phyloP scores from a whole-genome alignment of 345 rosid genomes.

The Brassica cretica region DNA sequence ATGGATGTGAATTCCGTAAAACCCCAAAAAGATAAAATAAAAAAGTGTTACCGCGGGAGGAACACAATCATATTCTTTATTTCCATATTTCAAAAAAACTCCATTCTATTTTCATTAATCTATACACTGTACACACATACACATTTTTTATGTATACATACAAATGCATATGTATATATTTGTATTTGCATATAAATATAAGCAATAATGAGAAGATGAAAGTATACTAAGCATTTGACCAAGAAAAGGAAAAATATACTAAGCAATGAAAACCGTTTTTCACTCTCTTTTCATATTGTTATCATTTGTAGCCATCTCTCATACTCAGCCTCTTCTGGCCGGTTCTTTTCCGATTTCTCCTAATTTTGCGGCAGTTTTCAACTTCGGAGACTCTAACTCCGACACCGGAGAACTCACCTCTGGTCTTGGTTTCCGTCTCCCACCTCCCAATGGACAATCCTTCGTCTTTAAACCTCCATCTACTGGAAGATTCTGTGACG shows the following conservation, averaged over 20 bases:
- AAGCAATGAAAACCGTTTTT: slow-evolving; percentile 11
- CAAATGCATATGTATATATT: background rate
- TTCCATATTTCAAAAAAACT: slow-evolving; percentile 25
- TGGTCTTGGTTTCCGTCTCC: slow-evolving; percentile 40
- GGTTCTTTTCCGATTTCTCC: slow-evolving; percentile 28
- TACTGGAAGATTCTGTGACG: slow-evolving; percentile 49
- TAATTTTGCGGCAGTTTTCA: slow-evolving; percentile 53
- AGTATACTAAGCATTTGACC: background rate
- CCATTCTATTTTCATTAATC: background rate
- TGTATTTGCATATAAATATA: background rate
- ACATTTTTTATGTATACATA: background rate
- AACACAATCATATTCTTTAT: slow-evolving; percentile 27
- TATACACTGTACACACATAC: slow-evolving; percentile 7
- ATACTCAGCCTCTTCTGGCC: slow-evolving; percentile 4
- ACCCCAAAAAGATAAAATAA: background rate
- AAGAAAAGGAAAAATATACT: background rate
- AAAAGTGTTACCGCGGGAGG: slow-evolving; percentile 27
- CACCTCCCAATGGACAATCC: slow-evolving; percentile 44
- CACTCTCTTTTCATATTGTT: slow-evolving; percentile 2
- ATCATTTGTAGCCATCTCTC: slow-evolving; percentile 8
- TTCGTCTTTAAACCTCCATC: slow-evolving; percentile 46
- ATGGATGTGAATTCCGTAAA: background rate
- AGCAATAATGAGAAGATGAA: background rate
- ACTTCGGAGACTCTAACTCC: slow-evolving; percentile 63
- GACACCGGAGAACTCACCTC: slow-evolving; percentile 57